Base-by-base conservation (phyloP, 352 stramenopile species). In the Pythium vanterpoolii region DNA sequence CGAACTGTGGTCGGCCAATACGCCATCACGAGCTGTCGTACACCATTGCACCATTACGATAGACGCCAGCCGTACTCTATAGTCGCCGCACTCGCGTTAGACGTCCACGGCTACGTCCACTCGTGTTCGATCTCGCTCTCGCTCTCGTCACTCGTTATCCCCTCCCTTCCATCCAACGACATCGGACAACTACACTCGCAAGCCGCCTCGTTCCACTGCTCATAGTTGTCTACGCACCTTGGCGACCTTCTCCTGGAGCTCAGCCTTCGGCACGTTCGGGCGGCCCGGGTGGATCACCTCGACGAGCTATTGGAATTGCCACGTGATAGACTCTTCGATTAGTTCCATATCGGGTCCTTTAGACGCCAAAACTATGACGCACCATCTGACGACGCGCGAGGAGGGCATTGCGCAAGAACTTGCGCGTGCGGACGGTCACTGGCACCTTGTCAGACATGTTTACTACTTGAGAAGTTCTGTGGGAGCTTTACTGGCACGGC, bases 361-460 rank as follows among this genome's bases (percentile, higher is more conserved):
- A 54, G 45, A 48, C 27, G 36, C 42, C 23, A 18, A 4, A 6
- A 36, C 31, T n/a, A n/a, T n/a, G 42, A 57, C 72, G 73, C 92
- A 98, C 87, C 82, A 99, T 98, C 93, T 99, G 97, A 74, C 95
- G 96, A 74, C 97, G 85, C 63, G 92, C 81, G 60, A 99, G 84
- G 64, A 99, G 93, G 52, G 92, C 89, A 89, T 99, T 99, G 73
- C 92, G 85, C 69, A 99, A 93, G 84, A 99, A 99, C 89, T 99
- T 99, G 77, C 97, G 94, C 69, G 96, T 99, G 79, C 98, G 96
- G 68, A 99, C 96, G 61, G 97, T 98, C 72, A 99, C 96, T 71
- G 94, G 87, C 73, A 85, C 77, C 77, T 95, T 93, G 72, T 95
- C 87, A 87, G 87, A 79, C 89, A 96, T 97, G 72, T 79, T 93